phyloP scores from a whole-genome alignment of 176 grass and related monocot species.

The Elaeis guineensis region DNA sequence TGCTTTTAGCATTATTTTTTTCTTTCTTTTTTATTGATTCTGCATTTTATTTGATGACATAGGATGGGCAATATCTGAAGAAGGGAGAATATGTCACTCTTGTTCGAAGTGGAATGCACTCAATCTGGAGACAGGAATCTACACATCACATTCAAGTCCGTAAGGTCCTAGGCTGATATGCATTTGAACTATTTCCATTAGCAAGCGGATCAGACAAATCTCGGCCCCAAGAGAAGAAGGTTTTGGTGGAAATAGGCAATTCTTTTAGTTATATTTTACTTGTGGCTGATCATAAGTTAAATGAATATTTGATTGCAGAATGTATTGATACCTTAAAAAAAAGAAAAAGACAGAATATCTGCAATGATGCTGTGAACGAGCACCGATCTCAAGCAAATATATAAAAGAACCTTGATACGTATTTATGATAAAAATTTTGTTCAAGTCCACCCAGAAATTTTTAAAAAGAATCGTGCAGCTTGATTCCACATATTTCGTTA shows the following conservation, averaged over 20 bases:
- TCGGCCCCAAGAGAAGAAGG: too few relatives aligned
- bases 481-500: too few relatives aligned
- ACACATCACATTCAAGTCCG: constrained; percentile 93
- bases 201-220: too few relatives aligned
- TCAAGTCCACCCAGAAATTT: too few relatives aligned
- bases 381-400: too few relatives aligned
- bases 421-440: too few relatives aligned
- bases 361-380: too few relatives aligned
- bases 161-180: constrained; percentile 41
- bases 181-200: not conserved
- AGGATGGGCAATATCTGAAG: constrained; percentile 51
- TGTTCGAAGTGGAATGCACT: constrained; percentile 77
- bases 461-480: too few relatives aligned
- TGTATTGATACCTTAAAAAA: too few relatives aligned
- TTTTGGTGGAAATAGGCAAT: not conserved
- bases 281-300: not conserved
- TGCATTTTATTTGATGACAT: constrained; percentile 15
- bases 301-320: not conserved
- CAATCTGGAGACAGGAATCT: constrained; percentile 83
- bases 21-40: not conserved
- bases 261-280: constrained; percentile 28
- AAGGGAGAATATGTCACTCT: constrained; percentile 82
- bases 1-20: not conserved
- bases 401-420: too few relatives aligned
- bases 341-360: too few relatives aligned